Base-by-base conservation (phyloP, 2,329 filamentous ascomycete species). In the Fusarium sp. region DNA sequence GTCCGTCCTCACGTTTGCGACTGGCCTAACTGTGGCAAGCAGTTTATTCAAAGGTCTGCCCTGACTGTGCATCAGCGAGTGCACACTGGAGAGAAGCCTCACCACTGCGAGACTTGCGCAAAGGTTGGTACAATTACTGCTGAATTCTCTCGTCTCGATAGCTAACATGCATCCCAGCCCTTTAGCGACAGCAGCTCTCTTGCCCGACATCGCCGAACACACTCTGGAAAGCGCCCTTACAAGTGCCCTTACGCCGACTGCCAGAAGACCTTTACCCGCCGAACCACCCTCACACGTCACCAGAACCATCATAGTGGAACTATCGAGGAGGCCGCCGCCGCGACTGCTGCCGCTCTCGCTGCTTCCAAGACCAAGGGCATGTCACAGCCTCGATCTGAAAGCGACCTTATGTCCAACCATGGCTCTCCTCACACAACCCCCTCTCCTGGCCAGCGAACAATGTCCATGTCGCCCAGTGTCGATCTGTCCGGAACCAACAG, bases 211-310 rank as follows among this genome's bases (percentile, higher is more conserved):
- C 90, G 96, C 64, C 89, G 96, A 70, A 98, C 97, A 65, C 96
- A 99, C 78, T 96, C 93, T 4, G 96, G 96, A 64, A 97, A 96
- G 81, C 87, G 96, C 54, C 96, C 96, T 1, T 99, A 98, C 84
- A 97, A 97, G 80, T 99, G 96, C 81, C 94, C 94, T 1, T 98
- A 96, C 75, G 94, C 93, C 64, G 94, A 97, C 79, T 99, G 96
- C 80, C 94, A 98, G 78, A 98, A 98, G 86, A 98, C 95, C 0
- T 99, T 99, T 77, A 99, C 96, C 9, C 90, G 96, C 62, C 91
- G 95, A 70, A 98, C 96, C 1, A 98, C 96, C 3, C 84, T 99
- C 67, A 99, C 95, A 2, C 89, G 96, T 55, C 96, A 99, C 78
- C 93, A 97, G 81, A 97, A 97, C 74, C 93, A 97, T 75, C 96